These are phyloP conservation scores for Arachis monticola DNA, from an alignment of 331 rosid genomes.

Conservation along the genomic window DNA sequence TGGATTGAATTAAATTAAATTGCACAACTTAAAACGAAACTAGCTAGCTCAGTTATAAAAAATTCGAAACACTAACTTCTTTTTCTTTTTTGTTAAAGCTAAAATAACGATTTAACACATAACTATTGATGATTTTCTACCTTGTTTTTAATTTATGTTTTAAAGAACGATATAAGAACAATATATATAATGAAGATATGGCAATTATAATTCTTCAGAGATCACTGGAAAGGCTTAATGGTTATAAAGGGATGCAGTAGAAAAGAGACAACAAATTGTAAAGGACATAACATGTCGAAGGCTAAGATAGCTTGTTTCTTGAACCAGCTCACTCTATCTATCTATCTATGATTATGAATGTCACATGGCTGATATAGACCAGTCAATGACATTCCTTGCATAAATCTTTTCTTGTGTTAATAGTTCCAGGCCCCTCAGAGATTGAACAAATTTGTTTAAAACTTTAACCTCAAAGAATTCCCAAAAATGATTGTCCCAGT, in stretches of 20 bases:
- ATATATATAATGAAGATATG: neutral
- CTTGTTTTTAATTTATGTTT: neutral
- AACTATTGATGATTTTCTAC: neutral
- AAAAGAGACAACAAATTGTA: conserved; percentile 23
- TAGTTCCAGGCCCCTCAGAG: neutral
- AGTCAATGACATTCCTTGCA: conserved; percentile 44
- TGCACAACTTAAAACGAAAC: neutral
- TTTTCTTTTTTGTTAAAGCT: too few relatives aligned
- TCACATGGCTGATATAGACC: conserved; percentile 41
- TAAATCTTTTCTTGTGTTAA: conserved; percentile 18
- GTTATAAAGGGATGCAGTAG: conserved; percentile 14
- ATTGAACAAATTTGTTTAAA: conserved; percentile 37
- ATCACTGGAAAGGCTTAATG: conserved; percentile 7
- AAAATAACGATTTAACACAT: neutral
- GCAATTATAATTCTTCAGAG: conserved; percentile 3
- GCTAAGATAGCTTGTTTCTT: conserved; percentile 23
- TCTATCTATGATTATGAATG: neutral
- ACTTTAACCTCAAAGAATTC: conserved; percentile 40
- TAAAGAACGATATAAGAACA: neutral
- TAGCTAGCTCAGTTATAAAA: neutral
- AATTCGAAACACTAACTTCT: too few relatives aligned
- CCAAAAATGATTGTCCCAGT: conserved; percentile 31
- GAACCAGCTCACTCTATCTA: conserved; percentile 32
- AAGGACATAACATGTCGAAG: conserved; percentile 31
- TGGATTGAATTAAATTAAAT: neutral